Conservation (phyloP, 2,329 filamentous ascomycete species). For the Aquanectria penicillioides region DNA sequence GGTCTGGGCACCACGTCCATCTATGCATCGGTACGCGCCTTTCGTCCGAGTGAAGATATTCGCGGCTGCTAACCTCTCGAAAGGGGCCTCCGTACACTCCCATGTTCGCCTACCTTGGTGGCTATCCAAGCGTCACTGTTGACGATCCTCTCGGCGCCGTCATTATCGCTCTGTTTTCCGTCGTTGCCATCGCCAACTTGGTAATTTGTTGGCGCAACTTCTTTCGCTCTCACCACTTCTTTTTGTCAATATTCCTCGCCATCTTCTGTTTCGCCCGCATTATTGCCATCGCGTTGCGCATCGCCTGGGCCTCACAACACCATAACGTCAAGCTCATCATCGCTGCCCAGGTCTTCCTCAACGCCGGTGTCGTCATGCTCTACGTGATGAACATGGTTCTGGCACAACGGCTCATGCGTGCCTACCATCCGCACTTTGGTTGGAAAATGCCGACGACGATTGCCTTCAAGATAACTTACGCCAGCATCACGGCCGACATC, state of each 20-base stretch:
- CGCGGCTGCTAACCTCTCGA: no score
- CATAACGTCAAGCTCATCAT: conserved; percentile 54
- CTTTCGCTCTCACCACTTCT: conserved; percentile 62
- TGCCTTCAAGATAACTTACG: conserved; percentile 67
- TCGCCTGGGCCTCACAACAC: conserved; percentile 59
- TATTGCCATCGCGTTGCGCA: conserved; percentile 59
- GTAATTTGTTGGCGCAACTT: conserved; percentile 61
- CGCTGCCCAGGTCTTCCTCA: conserved; percentile 74
- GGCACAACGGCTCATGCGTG: conserved; percentile 76
- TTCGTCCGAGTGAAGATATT: no score
- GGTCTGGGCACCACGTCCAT: no score
- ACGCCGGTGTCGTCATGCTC: conserved; percentile 76
- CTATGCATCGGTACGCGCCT: no score
- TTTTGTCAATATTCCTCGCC: conserved; percentile 65
- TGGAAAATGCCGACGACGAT: conserved; percentile 67
- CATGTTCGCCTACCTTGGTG: neutral
- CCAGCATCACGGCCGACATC: conserved; percentile 68
- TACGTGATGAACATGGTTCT: conserved; percentile 82
- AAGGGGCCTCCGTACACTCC: neutral
- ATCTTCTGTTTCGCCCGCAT: conserved; percentile 65
- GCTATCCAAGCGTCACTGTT: conserved; percentile 40
- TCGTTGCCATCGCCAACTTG: conserved; percentile 63
- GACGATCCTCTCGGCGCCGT: conserved; percentile 73
- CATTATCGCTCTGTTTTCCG: conserved; percentile 66
- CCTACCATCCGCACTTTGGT: conserved; percentile 73